Base-by-base conservation (phyloP, 2,329 filamentous ascomycete species). In the Gaeumannomyces sp. region DNA sequence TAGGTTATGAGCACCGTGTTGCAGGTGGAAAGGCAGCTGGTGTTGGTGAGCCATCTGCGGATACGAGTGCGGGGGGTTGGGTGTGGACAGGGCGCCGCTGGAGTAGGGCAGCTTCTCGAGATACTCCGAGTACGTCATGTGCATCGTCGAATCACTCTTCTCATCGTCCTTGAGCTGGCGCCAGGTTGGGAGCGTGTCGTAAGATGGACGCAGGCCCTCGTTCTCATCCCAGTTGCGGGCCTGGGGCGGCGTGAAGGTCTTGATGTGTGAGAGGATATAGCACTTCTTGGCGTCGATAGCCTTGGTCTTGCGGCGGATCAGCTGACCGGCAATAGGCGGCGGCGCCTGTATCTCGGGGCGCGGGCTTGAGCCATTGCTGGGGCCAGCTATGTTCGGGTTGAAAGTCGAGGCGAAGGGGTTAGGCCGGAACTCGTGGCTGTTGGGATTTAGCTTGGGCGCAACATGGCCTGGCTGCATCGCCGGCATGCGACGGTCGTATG, bases 141-240 rank as follows among this genome's bases (percentile, higher is more conserved):
- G 80, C 81, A 88, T 88, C 1, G 83, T 86, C 1, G 85, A 87
- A 50, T 87, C 84, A 0, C 79, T 72, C 71, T 90, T 91, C 68
- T 96, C 91, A 68, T 92, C 89, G 27, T 88, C 87, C 61, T 86
- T 79, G 29, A 87, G 78, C 66, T 88, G 86, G 67, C 90, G 88
- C 94, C 95, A 99, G 0, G 89, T 93, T 0, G 93, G 93, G 14
- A 83, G 81, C 1, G 95, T 98, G 70, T 92, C 89, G 76, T 89
- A 97, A 4, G 94, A 88, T 33, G 90, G 89, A 53, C 90, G 89
- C 64, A 97, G 85, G n/a, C 92, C 93, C 60, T 88, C 89, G 72
- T 95, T 96, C 65, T 87, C 84, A 50, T 87, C 82, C 81, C 89
- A 93, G 68, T 90, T 87, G 70, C 82, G 80, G 29, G 78, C 82